Base-by-base conservation (phyloP, 306 rosid genomes). In the Luffa aegyptiaca region DNA sequence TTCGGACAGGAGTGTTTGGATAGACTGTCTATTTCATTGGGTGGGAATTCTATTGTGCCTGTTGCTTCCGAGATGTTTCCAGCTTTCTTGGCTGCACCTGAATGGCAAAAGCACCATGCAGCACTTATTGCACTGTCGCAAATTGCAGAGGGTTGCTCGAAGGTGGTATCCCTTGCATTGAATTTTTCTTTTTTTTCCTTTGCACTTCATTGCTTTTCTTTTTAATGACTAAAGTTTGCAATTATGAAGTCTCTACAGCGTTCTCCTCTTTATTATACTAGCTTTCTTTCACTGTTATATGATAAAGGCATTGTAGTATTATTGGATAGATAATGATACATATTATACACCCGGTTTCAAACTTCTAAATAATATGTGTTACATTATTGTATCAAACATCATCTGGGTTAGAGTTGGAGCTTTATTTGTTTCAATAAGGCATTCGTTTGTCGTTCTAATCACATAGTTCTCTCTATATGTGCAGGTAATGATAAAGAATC, bases 1-100 rank as follows among this genome's bases (percentile, higher is more conserved):
- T 97, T 95, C 11, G 98, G 97, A 1, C 98, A 95, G 79, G 98
- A 95, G 90, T 95, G 98, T 31, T 84, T 95, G 89, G 98, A 95
- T 75, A 81, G 98, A 73, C 79, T 95, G 8, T 86, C 98, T 2
- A 95, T 95, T 75, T 95, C 98, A 6, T 81, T 95, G 85, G 98
- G 98, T 35, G 98, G 98, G 16, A 95, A 95, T 69, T 90, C 98
- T 0, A 90, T 95, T 79, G 97, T 95, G 75, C 98, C 98, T 0
- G 97, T 95, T 53, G 97, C 97, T 0, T 95, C 98, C 1, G 97
- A 92, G 84, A 92, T 90, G 86, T 85, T 95, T 77, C 97, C 98
- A 1, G 88, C 79, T 0, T 95, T 86, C 84, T 85, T 95, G 87
- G 93, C 97, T 37, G 97, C 98, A 16, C 88, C 97, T 0, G 98